Base-by-base conservation (phyloP, 441 rosid species). In the Macaranga tanarius region DNA sequence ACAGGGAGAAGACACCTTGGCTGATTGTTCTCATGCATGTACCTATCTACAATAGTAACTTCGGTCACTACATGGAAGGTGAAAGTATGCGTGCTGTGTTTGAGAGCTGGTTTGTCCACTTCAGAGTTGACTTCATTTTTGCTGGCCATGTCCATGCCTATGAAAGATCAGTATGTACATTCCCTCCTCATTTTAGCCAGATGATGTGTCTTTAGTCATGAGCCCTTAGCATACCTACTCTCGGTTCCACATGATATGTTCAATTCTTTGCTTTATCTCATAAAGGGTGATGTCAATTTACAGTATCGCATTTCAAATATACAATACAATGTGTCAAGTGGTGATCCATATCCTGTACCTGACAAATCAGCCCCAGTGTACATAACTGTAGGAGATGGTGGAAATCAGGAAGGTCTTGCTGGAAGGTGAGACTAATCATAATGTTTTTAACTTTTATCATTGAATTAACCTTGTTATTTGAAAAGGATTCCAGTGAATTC, bases 401-500 rank as follows among this genome's bases (percentile, higher is more conserved):
- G 97, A 71, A 92, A 92, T 75, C 97, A 88, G 83, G 97, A 92
- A 87, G 97, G 97, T 73, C 89, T 92, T 25, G 93, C 92, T 15
- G 89, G 67, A 75, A 85, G 82, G 97, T 90, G 59, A 80, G 83
- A 69, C 52, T 50, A 75, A 48, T 60, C 56, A 9, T 38, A 22
- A 60, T 50, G 7, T 55, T 25, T 67, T 51, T 28, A 70, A 23
- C 45, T 26, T 40, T 72, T 47, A 17, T 8, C 17, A 15, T 60
- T 45, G 20, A 51, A 51, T 3, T 51, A 1, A 11, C 51, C 51
- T 47, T 47, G 15, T 11, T 47, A 16, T 20, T 20, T 10, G 26
- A 55, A 55, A 0, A 25, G 59, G 23, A 55, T 20, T 55, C 16
- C 26, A 55, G 25, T 10, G 59, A 20, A 55, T 55, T 7, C 11